Conservation (phyloP, 768 basidiomycete species). For the Daedalea quercina region DNA sequence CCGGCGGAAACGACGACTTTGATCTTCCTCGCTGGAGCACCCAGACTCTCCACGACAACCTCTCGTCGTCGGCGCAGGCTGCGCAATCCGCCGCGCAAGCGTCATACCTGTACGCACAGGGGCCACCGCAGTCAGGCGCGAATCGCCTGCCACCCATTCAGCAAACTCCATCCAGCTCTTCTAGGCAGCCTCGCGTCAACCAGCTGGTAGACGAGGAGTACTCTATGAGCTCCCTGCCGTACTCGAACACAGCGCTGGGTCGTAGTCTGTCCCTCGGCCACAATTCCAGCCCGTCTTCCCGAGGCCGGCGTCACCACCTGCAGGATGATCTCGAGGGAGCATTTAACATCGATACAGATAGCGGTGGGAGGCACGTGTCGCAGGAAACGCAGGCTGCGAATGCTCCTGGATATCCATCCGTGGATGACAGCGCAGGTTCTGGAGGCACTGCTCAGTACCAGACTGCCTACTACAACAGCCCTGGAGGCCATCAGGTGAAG, state of each 20-base stretch:
- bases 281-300: constrained; percentile 36
- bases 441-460: constrained; percentile 37
- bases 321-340: constrained; percentile 62
- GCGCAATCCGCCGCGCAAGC: constrained; percentile 38
- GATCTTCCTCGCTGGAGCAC: constrained; percentile 58
- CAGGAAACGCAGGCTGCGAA: constrained; percentile 18
- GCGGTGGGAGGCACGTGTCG: constrained; percentile 31
- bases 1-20: constrained; percentile 75
- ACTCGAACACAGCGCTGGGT: constrained; percentile 50
- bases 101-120: constrained; percentile 45
- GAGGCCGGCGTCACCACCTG: constrained; percentile 59
- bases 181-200: constrained; percentile 55
- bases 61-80: constrained; percentile 56
- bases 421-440: constrained; percentile 24
- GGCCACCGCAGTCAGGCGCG: constrained; percentile 34
- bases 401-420: constrained; percentile 49
- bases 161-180: constrained; percentile 37
- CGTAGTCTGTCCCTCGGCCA: constrained; percentile 64
- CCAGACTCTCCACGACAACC: constrained; percentile 36
- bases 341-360: constrained; percentile 31
- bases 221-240: constrained; percentile 36
- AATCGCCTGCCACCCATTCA: constrained; percentile 44
- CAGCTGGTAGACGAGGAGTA: constrained; percentile 63
- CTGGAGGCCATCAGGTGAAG: constrained; percentile 44
- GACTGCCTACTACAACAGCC: constrained; percentile 57